These are phyloP conservation scores for Aspergillus incahuasiensis DNA, from an alignment of 495 filamentous ascomycete genomes.

Conservation along the genomic window DNA sequence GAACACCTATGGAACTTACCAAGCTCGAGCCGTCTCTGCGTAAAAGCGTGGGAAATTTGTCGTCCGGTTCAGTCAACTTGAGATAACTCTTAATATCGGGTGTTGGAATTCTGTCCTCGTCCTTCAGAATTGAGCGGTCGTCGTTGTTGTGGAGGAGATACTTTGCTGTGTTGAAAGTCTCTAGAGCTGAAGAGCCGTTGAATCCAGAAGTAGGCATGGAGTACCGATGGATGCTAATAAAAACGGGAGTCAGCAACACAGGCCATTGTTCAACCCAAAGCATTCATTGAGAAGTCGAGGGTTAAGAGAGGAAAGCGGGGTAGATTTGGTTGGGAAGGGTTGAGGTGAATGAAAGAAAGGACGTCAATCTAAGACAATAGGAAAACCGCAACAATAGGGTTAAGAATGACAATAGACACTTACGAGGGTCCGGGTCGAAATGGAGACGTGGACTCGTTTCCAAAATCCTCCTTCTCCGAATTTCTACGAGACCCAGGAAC, in stretches of 20 bases:
- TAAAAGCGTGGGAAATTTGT: conserved; percentile 78
- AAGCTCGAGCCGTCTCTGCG: conserved; percentile 64
- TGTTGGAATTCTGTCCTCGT: conserved; percentile 50
- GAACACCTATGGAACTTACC: too few species aligned
- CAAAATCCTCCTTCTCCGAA: conserved; percentile 45
- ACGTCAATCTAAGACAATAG: not conserved
- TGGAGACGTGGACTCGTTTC: conserved; percentile 28
- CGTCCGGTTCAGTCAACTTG: conserved; percentile 68
- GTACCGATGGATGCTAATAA: conserved; percentile 68
- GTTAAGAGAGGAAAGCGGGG: not conserved
- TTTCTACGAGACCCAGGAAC: conserved; percentile 78
- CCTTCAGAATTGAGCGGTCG: conserved; percentile 44
- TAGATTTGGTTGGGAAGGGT: not conserved
- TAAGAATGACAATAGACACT: conserved; percentile 23
- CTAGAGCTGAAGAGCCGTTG: conserved; percentile 40
- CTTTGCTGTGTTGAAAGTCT: conserved; percentile 72
- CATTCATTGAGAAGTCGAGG: conserved; percentile 10
- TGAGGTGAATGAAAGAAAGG: not conserved
- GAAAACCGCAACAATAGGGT: conserved; percentile 8
- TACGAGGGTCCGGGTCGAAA: conserved; percentile 39
- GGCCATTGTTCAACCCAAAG: conserved; percentile 6
- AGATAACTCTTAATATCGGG: conserved; percentile 64
- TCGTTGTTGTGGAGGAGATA: conserved; percentile 86
- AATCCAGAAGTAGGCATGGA: conserved; percentile 76
- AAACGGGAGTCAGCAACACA: conserved; percentile 4